Evolutionary conservation across 2,329 filamentous ascomycete genomes (phyloP), one percentile per base, ranked within the genome.

Genomic region (Didymosphaeria variabile): DNA sequence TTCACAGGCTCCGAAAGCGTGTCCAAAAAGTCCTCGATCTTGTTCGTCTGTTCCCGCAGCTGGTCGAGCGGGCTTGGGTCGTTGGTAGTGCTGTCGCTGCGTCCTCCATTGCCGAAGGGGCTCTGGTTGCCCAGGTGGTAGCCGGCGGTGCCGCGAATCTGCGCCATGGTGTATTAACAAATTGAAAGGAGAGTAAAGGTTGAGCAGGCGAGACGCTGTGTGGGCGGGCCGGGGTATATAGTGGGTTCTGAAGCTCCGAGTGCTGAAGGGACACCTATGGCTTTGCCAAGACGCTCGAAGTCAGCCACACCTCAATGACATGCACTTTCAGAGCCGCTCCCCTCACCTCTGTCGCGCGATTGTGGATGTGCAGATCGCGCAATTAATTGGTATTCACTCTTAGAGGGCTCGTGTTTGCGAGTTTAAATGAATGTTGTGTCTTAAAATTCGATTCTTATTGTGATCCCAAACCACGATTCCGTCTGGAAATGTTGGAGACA

Each of bases 1-100:
- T 97, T 98, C 70, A 98, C 82, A 52, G 95, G 95, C 77, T 97
- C 94, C 74, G 93, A 91, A 74, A 93, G 69, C 31, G 88, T 92
- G 80, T 98, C 95, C 77, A 99, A 81, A 77, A 92, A 82, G 78
- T 99, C 95, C 83, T 99, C 95, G 69, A 99, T 94, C 86, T 97
- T 98, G 90, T 92, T 97, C 55, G 95, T 99, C 81, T 98, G 94
- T 79, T 93, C 88, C 67, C 95, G 87, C 77, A 99, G 93, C 72
- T 92, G 87, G 79, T 97, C 95, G 70, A 99, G 87, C 60, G 91
- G 89, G 79, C 88, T 92, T 52, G 90, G 87, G 72, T 93, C 90
- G 76, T 85, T 87, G 60, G 84, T 87, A 61, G 85, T 87, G 45
- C 69, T 72, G 68, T 90, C 86, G 69, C 79, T 81, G 67, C 81